Evolutionary conservation across 208 protist species (phyloP), one percentile per base, ranked within the genome.

Genomic region (Trypanosoma avium): DNA sequence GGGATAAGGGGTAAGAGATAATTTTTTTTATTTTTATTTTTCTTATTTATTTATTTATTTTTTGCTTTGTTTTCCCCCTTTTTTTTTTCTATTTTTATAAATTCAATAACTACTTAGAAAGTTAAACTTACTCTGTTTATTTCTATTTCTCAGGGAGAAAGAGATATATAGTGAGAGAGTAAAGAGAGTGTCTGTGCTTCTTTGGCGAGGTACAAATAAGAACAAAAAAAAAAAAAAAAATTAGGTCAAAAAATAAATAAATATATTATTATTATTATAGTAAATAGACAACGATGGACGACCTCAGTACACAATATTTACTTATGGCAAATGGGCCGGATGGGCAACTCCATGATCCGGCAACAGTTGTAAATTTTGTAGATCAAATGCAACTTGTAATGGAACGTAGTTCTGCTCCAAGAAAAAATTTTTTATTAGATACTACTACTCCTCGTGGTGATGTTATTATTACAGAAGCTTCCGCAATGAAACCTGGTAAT

Each of bases 371-470:
- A 27, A 77, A 79, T 42, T 88, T 93, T 67, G 86, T 92, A 7
- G 79, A 91, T 27, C 77, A 86, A 57, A 79, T 90, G 78, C 79
- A 91, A 42, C 66, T 67, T 4, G 75, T 79, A 32, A 63, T 92
- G 33, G 82, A 91, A 50, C 75, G 79, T 42, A 82, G 86, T 47
- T 80, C 86, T 21, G 76, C 79, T 4, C 82, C 86, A 4, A 77
- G 86, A 21, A 88, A 87, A 62, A 97, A 90, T 50, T 96, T 94
- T 61, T 66, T 95, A 24, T 77, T 97, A 33, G 90, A 97, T 81
- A 71, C 86, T 0, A 86, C 86, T 4, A 97, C 93, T 7, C 87
- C 87, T 17, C 93, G 84, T 74, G 88, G 86, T 29, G 93, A 97
- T 77, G 86, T 79, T 12, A 82, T 96, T 49, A 85, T 97, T 29